Evolutionary conservation across 345 rosid species (phyloP), one percentile per base, ranked within the genome.

Genomic region (Pugionium cornutum): DNA sequence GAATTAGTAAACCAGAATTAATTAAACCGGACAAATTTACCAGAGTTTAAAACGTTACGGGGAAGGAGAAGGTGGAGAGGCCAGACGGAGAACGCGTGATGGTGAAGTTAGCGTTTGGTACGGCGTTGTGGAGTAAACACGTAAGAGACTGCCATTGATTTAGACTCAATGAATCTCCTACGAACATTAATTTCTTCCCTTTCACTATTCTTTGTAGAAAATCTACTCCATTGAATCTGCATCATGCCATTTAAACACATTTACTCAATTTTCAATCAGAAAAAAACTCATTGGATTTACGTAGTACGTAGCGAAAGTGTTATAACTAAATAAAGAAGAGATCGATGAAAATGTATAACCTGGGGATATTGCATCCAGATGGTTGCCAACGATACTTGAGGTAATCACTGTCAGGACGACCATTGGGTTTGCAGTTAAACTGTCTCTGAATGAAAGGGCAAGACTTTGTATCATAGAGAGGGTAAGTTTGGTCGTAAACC

Each of bases 141-240:
- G 92, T 82, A 18, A 91, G 83, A 3, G 98, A 91, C 52, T 89
- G 98, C 98, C 98, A 91, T 48, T 89, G 88, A 47, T 91, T 91
- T 52, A 89, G 70, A 72, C 89, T 80, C 42, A 89, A 28, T n/a
- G 96, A 91, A 36, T 91, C 95, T 61, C 98, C 98, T 30, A 86
- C 88, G 30, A 86, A 91, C 90, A 89, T 81, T 5, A 91, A 7
- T 68, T 62, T 80, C 77, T 86, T 91, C 71, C 95, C 92, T 34
- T 31, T 46, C 4, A 81, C 54, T 60, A 59, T 10, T 31, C 73
- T 83, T 54, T 35, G 29, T 49, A 89, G 58, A 42, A 91, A 74
- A 68, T 84, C 84, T 43, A 7, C 36, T 5, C 96, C 96, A 53
- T 78, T 27, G 54, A 84, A 86, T 74, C 97, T 89, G 54, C 62